Conservation (phyloP, 257 asterid genomes). For the Solanum ossicruentum region DNA sequence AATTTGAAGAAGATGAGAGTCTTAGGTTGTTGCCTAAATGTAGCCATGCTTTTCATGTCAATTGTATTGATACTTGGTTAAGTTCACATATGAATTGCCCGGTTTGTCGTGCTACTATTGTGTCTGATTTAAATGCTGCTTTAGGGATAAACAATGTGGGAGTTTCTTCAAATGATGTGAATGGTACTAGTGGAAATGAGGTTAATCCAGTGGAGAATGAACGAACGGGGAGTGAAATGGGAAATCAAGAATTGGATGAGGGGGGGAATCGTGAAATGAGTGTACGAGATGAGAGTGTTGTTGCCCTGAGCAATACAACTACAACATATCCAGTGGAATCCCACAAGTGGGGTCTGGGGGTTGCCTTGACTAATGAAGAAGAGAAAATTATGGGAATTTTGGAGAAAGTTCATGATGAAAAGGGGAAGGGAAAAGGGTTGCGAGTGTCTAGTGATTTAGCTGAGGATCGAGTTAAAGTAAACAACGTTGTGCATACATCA, state of each 20-base stretch:
- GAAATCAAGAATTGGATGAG: not conserved
- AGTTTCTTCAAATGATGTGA: not conserved
- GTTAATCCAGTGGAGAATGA: not conserved
- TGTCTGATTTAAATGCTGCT: not conserved
- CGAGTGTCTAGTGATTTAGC: constrained; percentile 37
- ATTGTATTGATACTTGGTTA: constrained; percentile 74
- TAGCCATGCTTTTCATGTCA: constrained; percentile 63
- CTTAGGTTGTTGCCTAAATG: constrained; percentile 75
- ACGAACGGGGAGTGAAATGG: not conserved
- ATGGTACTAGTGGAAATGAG: not conserved
- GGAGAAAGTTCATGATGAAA: not conserved
- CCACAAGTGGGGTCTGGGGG: not conserved
- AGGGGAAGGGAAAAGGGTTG: not conserved
- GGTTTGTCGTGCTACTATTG: constrained; percentile 63
- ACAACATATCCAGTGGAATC: no score
- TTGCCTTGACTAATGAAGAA: not conserved
- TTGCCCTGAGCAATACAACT: not conserved
- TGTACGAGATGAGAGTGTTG: not conserved
- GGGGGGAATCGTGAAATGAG: not conserved
- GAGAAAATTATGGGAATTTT: not conserved
- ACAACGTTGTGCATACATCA: constrained; percentile 16
- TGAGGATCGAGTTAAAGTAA: constrained; percentile 12
- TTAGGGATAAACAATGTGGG: not conserved
- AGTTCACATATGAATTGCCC: constrained; percentile 69
- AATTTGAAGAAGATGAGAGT: constrained; percentile 48